A percentile compares a stretch with the other conserved stretches of the same genome.
Evolutionary conservation across 2,329 filamentous ascomycete genomes (phyloP).

Genomic region (Fusarium falciforme): DNA sequence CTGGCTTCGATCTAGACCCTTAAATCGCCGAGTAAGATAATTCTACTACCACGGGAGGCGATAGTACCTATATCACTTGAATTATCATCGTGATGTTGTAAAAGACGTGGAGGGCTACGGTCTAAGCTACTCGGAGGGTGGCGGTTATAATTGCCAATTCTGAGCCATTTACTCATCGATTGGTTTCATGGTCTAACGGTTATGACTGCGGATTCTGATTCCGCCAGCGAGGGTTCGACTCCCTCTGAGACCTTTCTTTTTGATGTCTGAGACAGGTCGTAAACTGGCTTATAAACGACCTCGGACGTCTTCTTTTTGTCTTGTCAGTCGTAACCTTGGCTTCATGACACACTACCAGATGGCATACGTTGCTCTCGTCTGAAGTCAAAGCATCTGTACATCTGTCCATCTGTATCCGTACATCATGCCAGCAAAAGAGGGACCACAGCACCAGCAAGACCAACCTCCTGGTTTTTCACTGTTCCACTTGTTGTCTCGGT

Average conservation of each 20-base stretch:
- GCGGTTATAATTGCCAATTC: not conserved
- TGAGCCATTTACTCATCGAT: not conserved
- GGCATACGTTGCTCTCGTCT: not conserved
- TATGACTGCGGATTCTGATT: not conserved
- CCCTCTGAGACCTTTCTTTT: not conserved
- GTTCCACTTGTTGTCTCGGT: not conserved
- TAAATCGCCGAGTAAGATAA: not conserved
- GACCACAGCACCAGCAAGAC: not conserved
- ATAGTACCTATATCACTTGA: not conserved
- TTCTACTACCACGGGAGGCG: not conserved
- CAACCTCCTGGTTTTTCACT: not conserved
- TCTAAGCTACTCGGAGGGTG: accelerated
- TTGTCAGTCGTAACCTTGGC: not conserved
- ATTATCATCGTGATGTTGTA: not conserved
- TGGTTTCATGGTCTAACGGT: not conserved
- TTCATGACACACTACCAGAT: not conserved
- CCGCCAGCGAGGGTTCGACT: not conserved
- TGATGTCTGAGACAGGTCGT: not conserved
- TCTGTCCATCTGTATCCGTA: not conserved
- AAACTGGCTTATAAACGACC: not conserved
- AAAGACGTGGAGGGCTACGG: not conserved
- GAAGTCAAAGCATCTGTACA: not conserved
- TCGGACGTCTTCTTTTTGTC: not conserved
- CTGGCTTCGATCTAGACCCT: not conserved
- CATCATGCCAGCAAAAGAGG: not conserved